Evolutionary conservation across 176 grass and related monocot species (phyloP).

Genomic region (Saccharum officinarum): DNA sequence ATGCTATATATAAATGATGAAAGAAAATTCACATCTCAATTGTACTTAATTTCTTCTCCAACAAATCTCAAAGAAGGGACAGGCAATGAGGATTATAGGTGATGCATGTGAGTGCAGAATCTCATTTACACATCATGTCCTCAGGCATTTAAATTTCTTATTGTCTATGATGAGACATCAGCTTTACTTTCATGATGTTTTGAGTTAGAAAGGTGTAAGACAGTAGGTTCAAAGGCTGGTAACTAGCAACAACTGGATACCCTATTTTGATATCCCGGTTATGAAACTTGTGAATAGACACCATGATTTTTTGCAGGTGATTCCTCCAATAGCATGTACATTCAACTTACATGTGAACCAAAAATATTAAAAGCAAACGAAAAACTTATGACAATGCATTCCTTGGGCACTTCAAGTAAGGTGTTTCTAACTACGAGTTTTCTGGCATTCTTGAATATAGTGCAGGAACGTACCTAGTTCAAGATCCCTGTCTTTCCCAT

Average conservation of each 20-base stretch:
- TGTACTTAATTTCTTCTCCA: not conserved
- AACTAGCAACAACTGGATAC: not conserved
- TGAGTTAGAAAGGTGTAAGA: not conserved
- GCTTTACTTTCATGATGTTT: constrained; percentile 17
- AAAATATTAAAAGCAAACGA: not conserved
- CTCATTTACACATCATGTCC: not conserved
- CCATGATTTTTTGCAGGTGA: constrained; percentile 11
- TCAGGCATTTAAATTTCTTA: constrained; percentile 7
- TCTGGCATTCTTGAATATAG: not conserved
- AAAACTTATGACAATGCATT: not conserved
- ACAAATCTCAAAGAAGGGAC: not conserved
- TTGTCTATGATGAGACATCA: not conserved
- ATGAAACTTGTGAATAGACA: not conserved
- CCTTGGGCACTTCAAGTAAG: not conserved
- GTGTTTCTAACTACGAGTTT: not conserved
- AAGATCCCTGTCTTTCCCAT: constrained; percentile 92
- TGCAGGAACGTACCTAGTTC: constrained; percentile 65
- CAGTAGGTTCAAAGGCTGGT: not conserved
- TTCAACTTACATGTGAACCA: not conserved
- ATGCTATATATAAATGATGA: not conserved
- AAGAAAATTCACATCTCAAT: not conserved
- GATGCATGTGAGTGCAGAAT: not conserved
- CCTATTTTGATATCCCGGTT: not conserved
- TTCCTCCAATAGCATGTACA: constrained; percentile 3
- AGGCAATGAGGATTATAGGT: not conserved